A percentile compares a stretch with the other conserved stretches of the same genome.
phyloP scores from a whole-genome alignment of 805 yeast species.

The Sugiyamaella valdiviana region DNA sequence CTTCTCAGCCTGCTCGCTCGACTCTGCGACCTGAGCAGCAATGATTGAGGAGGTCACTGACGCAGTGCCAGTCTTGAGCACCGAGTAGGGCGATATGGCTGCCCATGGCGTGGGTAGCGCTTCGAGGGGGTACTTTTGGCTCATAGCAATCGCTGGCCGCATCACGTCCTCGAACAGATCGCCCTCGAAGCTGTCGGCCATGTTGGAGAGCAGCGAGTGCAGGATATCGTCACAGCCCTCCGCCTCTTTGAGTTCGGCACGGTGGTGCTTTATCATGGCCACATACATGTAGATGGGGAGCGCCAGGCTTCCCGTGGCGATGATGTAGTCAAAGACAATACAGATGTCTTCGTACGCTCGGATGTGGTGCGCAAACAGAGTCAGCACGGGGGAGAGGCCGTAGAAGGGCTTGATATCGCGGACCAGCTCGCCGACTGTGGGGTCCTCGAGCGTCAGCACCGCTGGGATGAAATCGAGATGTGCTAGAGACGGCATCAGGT shows the following conservation, averaged over 20 bases:
- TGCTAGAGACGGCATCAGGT: slow-evolving; percentile 57
- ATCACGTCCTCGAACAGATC: slow-evolving; percentile 17
- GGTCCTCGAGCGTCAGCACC: slow-evolving; percentile 47
- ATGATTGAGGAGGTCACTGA: background rate
- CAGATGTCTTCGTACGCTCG: slow-evolving; percentile 44
- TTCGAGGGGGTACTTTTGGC: slow-evolving; percentile 20
- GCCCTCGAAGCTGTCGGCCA: slow-evolving; percentile 19
- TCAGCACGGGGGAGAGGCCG: slow-evolving; percentile 69
- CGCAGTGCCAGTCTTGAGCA: slow-evolving; percentile 26
- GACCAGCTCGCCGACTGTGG: slow-evolving; percentile 33
- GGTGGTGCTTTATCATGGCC: slow-evolving; percentile 40
- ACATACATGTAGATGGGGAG: slow-evolving; percentile 57
- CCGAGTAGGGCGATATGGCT: slow-evolving; percentile 29
- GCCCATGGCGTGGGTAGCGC: slow-evolving; percentile 20
- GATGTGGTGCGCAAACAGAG: slow-evolving; percentile 71
- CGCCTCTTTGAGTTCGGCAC: slow-evolving; percentile 36
- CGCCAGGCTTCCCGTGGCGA: slow-evolving; percentile 50
- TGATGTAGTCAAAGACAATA: slow-evolving; percentile 61
- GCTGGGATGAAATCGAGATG: slow-evolving; percentile 64
- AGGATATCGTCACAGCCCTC: slow-evolving; percentile 37
- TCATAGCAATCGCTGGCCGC: slow-evolving; percentile 20
- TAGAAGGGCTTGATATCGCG: slow-evolving; percentile 51
- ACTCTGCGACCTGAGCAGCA: background rate
- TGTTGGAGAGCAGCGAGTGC: slow-evolving; percentile 36
- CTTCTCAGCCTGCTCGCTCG: background rate